A percentile compares a stretch with the other conserved stretches of the same genome.
These are phyloP conservation scores for Lentinula novae-zelandiae DNA, from an alignment of 1,284 basidiomycete species.

Conservation along the genomic window DNA sequence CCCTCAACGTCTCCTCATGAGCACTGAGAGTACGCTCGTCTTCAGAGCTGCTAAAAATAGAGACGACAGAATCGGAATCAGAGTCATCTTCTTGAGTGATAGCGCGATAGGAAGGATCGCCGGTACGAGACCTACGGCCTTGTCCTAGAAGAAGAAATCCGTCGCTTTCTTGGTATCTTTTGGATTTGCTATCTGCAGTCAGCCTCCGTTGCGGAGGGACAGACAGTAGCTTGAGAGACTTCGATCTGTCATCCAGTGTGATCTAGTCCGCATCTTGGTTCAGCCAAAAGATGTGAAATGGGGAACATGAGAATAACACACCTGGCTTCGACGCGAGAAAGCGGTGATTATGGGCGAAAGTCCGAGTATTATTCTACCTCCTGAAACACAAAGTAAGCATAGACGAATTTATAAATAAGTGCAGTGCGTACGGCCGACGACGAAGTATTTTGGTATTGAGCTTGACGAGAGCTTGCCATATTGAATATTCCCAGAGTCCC, in stretches of 20 bases:
- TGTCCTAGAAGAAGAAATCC: constrained; percentile 56
- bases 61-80: constrained; percentile 29
- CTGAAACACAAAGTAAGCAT: constrained; percentile 41
- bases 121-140: not conserved
- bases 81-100: constrained; percentile 35
- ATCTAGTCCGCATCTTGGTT: constrained; percentile 5
- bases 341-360: constrained; percentile 40
- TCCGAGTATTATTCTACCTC: constrained; percentile 62
- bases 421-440: constrained; percentile 48
- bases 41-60: constrained; percentile 21
- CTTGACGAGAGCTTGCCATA: constrained; percentile 67
- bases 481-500: constrained; percentile 63
- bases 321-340: constrained; percentile 45
- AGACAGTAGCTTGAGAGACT: constrained; percentile 46
- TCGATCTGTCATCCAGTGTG: constrained; percentile 59
- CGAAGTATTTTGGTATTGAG: constrained; percentile 65
- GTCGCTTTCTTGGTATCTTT: constrained; percentile 57
- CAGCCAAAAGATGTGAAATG: not conserved
- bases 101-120: constrained; percentile 43
- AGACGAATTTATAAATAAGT: not conserved
- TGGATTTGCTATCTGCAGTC: constrained; percentile 27
- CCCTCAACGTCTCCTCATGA: constrained; percentile 53
- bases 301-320: constrained; percentile 20
- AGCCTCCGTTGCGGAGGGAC: constrained; percentile 47
- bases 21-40: constrained; percentile 42